Evolutionary conservation across 2,329 filamentous ascomycete species (phyloP).

Genomic region (Scedosporium boydii): DNA sequence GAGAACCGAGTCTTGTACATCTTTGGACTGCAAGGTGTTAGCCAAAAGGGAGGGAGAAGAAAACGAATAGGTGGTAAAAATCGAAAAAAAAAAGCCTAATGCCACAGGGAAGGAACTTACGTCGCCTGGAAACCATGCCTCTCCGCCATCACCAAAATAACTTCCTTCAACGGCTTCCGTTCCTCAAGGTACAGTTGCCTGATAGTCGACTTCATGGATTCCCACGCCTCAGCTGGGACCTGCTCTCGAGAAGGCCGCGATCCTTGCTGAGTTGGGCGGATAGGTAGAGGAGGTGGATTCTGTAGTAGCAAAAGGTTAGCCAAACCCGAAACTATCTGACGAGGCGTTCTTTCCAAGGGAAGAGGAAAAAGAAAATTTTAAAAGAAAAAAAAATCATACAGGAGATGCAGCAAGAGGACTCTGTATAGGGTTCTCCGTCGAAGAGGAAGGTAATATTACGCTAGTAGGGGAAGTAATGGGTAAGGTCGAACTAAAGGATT

Average conservation of each 20-base stretch:
- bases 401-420: neutral
- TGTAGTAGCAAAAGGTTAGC: neutral
- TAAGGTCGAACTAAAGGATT: conserved; percentile 1
- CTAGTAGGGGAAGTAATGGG: conserved; percentile 5
- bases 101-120: conserved; percentile 21
- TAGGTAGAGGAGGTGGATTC: conserved; percentile 7
- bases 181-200: conserved; percentile 37
- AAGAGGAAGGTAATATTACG: neutral
- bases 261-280: neutral
- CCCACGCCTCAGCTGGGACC: conserved; percentile 36
- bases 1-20: conserved; percentile 49
- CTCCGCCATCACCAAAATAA: conserved; percentile 41
- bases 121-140: conserved; percentile 38
- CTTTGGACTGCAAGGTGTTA: conserved; percentile 29
- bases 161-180: conserved; percentile 40
- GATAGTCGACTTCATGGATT: conserved; percentile 36
- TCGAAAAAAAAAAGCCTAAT: neutral
- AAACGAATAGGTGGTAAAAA: neutral
- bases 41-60: neutral
- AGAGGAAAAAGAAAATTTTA: neutral
- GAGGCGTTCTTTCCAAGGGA: neutral
- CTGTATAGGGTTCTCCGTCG: neutral
- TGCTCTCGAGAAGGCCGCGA: conserved; percentile 25
- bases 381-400: neutral
- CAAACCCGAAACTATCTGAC: neutral